These are phyloP conservation scores for Sphaerosporella brunnea DNA, from an alignment of 495 filamentous ascomycete species.

Conservation along the genomic window DNA sequence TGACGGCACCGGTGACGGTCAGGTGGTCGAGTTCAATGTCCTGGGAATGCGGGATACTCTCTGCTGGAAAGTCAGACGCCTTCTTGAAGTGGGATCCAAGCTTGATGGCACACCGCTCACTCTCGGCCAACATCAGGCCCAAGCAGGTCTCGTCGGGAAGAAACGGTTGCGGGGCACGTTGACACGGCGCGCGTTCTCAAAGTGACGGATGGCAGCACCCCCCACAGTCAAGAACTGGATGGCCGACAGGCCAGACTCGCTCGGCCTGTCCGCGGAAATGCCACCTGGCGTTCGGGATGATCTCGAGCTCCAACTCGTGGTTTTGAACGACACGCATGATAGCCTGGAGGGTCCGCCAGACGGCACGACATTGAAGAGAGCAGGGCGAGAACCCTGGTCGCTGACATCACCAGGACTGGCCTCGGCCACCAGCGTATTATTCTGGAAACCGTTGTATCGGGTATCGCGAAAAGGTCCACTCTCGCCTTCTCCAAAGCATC, in stretches of 20 bases:
- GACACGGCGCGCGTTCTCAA: neutral
- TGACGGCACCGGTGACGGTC: constrained; percentile 92
- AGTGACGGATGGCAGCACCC: constrained; percentile 90
- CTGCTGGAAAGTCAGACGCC: constrained; percentile 98
- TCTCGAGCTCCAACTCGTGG: too few species aligned
- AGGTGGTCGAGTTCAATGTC: constrained; percentile 94
- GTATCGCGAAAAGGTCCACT: constrained; percentile 12
- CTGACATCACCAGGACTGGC: too few species aligned
- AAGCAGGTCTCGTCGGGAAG: constrained; percentile 37
- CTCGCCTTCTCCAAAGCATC: constrained; percentile 29
- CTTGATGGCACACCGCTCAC: constrained; percentile 99
- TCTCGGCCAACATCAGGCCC: constrained; percentile 98
- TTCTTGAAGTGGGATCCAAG: constrained; percentile 99
- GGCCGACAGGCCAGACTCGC: constrained; percentile 91
- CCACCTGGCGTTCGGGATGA: too few species aligned
- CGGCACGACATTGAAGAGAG: too few species aligned
- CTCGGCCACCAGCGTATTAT: constrained; percentile 23
- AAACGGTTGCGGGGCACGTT: neutral
- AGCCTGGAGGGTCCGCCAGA: too few species aligned
- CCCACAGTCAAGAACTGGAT: constrained; percentile 97
- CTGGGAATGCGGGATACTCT: constrained; percentile 90
- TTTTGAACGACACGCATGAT: too few species aligned
- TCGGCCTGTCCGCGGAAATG: constrained; percentile 99
- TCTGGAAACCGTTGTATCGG: constrained; percentile 24
- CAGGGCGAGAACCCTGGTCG: too few species aligned